Evolutionary conservation across 805 yeast species (phyloP).

Genomic region (Ogataea allantospora): DNA sequence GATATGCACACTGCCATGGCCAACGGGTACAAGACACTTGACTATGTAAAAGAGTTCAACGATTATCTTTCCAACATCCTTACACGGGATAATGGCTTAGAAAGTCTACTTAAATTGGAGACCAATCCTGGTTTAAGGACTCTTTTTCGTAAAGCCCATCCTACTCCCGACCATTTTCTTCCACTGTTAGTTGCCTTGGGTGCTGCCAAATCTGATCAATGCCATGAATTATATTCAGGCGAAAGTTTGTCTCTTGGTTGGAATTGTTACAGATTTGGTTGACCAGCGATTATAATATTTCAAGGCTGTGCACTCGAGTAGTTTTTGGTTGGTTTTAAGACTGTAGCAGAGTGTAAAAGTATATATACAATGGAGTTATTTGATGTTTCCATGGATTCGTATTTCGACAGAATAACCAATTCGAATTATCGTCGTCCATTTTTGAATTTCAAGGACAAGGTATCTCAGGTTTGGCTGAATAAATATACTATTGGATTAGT

Average conservation of each 20-base stretch:
- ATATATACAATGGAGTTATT: slow-evolving; percentile 3
- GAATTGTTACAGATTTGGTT: slow-evolving; percentile 57
- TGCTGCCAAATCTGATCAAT: slow-evolving; percentile 44
- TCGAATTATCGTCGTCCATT: slow-evolving; percentile 35
- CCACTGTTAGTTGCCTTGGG: slow-evolving; percentile 65
- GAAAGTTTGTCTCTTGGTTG: slow-evolving; percentile 56
- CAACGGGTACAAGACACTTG: slow-evolving; percentile 29
- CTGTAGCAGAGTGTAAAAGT: slow-evolving; percentile 5
- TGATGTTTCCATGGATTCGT: slow-evolving; percentile 7
- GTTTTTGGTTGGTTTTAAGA: slow-evolving; percentile 8
- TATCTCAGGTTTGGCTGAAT: slow-evolving; percentile 68
- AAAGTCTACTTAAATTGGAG: slow-evolving; percentile 16
- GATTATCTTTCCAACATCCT: slow-evolving; percentile 36
- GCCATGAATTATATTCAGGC: slow-evolving; percentile 46
- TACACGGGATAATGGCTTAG: slow-evolving; percentile 17
- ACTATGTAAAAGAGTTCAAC: slow-evolving; percentile 57
- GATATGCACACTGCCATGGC: slow-evolving; percentile 42
- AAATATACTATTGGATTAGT: slow-evolving; percentile 56
- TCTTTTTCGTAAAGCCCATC: slow-evolving; percentile 55
- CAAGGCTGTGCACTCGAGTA: slow-evolving; percentile 11
- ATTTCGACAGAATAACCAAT: slow-evolving; percentile 4
- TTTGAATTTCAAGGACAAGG: slow-evolving; percentile 48
- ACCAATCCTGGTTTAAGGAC: slow-evolving; percentile 25
- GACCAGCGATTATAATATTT: not conserved
- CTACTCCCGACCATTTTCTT: slow-evolving; percentile 71